Conservation (phyloP, 179 eudicot genomes). For the Corrigiola litoralis region DNA sequence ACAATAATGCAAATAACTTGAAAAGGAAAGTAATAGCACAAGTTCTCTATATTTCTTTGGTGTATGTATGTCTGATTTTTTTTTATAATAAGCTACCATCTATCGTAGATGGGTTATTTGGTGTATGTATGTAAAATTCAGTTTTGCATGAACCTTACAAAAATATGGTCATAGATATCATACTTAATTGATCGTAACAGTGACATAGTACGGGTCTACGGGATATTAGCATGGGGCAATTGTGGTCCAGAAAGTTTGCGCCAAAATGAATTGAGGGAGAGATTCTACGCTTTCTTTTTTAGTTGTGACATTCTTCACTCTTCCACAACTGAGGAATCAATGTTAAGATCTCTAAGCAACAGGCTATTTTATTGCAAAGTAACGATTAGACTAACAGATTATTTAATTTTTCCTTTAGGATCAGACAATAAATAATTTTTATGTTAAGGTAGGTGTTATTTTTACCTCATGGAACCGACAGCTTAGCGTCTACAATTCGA, state of each 20-base stretch:
- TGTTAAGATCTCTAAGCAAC: conserved; percentile 18
- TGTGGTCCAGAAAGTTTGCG: conserved; percentile 18
- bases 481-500: conserved; percentile 17
- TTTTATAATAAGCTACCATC: too few species aligned
- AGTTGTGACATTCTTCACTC: conserved; percentile 17
- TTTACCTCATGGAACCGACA: conserved; percentile 13
- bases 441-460: not conserved
- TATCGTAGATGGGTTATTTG: too few species aligned
- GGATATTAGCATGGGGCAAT: not conserved
- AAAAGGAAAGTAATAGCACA: too few species aligned
- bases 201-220: too few species aligned
- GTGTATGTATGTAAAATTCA: too few species aligned
- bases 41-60: too few species aligned
- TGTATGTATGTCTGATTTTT: too few species aligned
- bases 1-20: too few species aligned
- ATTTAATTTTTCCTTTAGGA: not conserved
- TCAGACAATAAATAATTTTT: not conserved
- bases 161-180: too few species aligned
- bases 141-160: too few species aligned
- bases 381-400: not conserved
- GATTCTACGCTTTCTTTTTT: conserved; percentile 15
- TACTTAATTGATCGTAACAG: too few species aligned
- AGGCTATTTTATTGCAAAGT: not conserved
- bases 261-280: not conserved
- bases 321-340: conserved; percentile 18